phyloP scores from a whole-genome alignment of 345 rosid genomes.

The Clausena lansium region DNA sequence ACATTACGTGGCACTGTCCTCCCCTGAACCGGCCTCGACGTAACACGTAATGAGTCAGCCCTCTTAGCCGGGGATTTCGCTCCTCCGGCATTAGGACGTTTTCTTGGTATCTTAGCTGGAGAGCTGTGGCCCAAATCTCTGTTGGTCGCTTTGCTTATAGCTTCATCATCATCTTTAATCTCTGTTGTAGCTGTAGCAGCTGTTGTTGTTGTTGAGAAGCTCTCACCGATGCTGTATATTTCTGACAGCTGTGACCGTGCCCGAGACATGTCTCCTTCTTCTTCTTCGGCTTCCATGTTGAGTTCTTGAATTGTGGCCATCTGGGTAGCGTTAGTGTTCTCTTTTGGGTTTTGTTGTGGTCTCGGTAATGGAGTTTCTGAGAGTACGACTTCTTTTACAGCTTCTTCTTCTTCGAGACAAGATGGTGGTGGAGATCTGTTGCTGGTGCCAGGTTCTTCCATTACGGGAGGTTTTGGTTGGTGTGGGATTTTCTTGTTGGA shows the following conservation, averaged over 20 bases:
- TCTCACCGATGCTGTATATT: constrained; percentile 49
- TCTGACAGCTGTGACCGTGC: constrained; percentile 45
- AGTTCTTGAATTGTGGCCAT: constrained; percentile 12
- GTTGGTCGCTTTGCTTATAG: constrained; percentile 39
- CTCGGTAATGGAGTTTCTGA: constrained; percentile 43
- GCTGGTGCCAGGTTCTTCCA: neutral
- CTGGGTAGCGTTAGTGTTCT: constrained; percentile 6
- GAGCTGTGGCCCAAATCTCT: constrained; percentile 29
- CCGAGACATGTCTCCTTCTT: constrained; percentile 34
- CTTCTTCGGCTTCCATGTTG: constrained; percentile 11
- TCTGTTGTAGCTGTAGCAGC: constrained; percentile 18
- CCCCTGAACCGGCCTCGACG: constrained; percentile 26
- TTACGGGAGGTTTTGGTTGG: constrained; percentile 13
- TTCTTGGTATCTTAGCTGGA: constrained; percentile 41
- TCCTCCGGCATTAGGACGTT: constrained; percentile 34
- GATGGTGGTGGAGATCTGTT: constrained; percentile 24
- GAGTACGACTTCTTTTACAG: constrained; percentile 64
- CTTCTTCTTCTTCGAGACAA: constrained; percentile 66
- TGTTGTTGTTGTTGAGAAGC: constrained; percentile 28
- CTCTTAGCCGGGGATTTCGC: constrained; percentile 31
- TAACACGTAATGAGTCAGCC: constrained; percentile 3
- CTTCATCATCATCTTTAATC: constrained; percentile 60
- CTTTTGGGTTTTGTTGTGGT: neutral
- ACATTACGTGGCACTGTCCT: constrained; percentile 32
- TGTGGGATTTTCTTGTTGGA: constrained; percentile 19